Conservation (phyloP, 2,329 filamentous ascomycete genomes). For the Cercospora nicotianae region DNA sequence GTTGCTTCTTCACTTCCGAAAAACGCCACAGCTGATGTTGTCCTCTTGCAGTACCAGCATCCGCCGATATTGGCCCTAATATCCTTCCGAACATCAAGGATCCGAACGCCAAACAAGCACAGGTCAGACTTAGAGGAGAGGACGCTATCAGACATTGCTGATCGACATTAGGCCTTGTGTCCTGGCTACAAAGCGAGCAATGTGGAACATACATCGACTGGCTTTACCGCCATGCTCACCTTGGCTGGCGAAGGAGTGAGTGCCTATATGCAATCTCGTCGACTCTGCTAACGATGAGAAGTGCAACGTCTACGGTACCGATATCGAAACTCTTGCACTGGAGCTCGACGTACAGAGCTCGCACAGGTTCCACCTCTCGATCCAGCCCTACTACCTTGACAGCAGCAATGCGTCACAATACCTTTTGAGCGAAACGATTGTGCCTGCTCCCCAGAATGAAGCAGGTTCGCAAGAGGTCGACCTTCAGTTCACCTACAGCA, state of each 20-base stretch:
- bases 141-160: neutral
- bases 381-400: slow-evolving; percentile 63
- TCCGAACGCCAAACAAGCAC: slow-evolving; percentile 62
- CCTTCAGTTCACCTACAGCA: slow-evolving; percentile 56
- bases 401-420: slow-evolving; percentile 49
- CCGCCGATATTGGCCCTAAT: slow-evolving; percentile 39
- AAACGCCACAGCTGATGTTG: neutral
- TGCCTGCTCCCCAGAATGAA: slow-evolving; percentile 57
- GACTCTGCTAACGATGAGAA: slow-evolving; percentile 15
- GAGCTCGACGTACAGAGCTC: slow-evolving; percentile 53
- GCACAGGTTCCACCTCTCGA: slow-evolving; percentile 70
- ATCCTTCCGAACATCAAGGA: slow-evolving; percentile 64
- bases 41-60: slow-evolving; percentile 30
- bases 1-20: neutral
- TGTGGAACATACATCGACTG: slow-evolving; percentile 48
- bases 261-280: too few species aligned
- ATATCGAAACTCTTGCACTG: slow-evolving; percentile 66
- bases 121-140: slow-evolving; percentile 36
- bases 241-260: slow-evolving; percentile 52
- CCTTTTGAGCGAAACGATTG: slow-evolving; percentile 62
- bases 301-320: slow-evolving; percentile 76
- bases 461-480: slow-evolving; percentile 46
- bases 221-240: slow-evolving; percentile 54
- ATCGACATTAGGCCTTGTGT: slow-evolving; percentile 45
- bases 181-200: slow-evolving; percentile 59